These are phyloP conservation scores for Aspergillus sp. DNA, from an alignment of 2,329 filamentous ascomycete genomes.

Conservation along the genomic window DNA sequence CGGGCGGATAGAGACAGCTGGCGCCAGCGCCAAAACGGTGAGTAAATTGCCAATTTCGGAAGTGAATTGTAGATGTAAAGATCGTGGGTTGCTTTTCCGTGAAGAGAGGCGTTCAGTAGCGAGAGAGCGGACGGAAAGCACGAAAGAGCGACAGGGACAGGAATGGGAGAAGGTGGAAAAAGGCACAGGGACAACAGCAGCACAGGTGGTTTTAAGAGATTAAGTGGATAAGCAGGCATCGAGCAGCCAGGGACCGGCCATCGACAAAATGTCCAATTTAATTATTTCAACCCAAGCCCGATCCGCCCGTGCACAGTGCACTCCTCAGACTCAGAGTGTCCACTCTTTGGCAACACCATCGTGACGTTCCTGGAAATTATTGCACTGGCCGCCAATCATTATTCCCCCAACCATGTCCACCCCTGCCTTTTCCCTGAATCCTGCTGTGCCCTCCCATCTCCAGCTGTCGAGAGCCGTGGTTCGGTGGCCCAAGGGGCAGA, in stretches of 20 bases:
- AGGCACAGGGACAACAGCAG: not conserved
- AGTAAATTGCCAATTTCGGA: not conserved
- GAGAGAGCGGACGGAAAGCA: not conserved
- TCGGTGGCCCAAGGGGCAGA: not conserved
- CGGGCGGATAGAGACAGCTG: not conserved
- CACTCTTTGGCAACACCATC: not conserved
- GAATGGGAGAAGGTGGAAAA: not conserved
- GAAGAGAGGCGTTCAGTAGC: not conserved
- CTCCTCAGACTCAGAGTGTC: not conserved
- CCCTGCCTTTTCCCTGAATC: not conserved
- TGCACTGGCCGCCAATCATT: not conserved
- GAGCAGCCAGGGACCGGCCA: not conserved
- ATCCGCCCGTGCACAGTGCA: slow-evolving; percentile 3
- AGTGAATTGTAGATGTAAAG: not conserved
- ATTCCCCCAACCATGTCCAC: not conserved
- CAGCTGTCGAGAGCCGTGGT: not conserved
- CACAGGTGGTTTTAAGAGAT: slow-evolving; percentile 6
- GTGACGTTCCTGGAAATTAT: slow-evolving; percentile 2
- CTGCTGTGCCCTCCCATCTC: not conserved
- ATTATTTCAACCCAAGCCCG: slow-evolving; percentile 7
- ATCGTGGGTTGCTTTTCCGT: not conserved
- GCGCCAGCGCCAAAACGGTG: not conserved
- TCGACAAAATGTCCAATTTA: slow-evolving; percentile 4
- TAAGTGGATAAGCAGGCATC: not conserved
- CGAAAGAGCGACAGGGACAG: not conserved